Evolutionary conservation across 192 early-diverging fungal genomes (phyloP), one percentile per base, ranked within the genome.

Genomic region (Linnemannia zychae): DNA sequence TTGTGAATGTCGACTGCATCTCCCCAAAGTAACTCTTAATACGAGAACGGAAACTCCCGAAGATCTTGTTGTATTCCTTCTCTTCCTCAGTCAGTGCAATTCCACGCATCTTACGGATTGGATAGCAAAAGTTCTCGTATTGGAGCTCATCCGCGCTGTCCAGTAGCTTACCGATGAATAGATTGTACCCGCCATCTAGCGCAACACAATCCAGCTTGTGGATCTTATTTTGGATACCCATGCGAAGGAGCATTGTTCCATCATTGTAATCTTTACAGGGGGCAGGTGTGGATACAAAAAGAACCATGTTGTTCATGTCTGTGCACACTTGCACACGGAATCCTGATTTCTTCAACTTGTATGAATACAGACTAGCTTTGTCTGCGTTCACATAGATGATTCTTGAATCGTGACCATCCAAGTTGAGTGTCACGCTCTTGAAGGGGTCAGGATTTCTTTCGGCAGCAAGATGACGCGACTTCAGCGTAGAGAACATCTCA

Each of bases 341-440:
- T 46, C 81, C 81, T 63, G 81, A 70, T 50, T 76, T 76, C 9
- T 72, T 57, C 34, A 82, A 38, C 71, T 78, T 84, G 44, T 84
- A 84, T 7, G 82, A 84, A n/a, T 84, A 84, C 46, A 84, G 60
- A 4, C 40, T 57, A 4, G 82, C 22, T 38, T 78, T 78, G 65
- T 72, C 71, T 70, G 67, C 82, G 74, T 65, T 71, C 37, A 40
- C 40, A 46, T 84, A 79, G 36, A 65, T 50, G 1, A 69, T 68
- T 28, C 81, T 33, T 28, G 49, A 69, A 53, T 82, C 81, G 77
- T 82, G 81, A 4, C 81, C 81, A 82, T 82, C 81, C 24, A 82
- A 37, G 48, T 49, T 5, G 34, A 82, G 53, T 5, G 81, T 82
- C 31, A 84, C 70, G 37, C 78, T 76, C 57, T 84, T 69, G 46